Evolutionary conservation across 1,284 basidiomycete genomes (phyloP).

Genomic region (Rhodotorula sp.): DNA sequence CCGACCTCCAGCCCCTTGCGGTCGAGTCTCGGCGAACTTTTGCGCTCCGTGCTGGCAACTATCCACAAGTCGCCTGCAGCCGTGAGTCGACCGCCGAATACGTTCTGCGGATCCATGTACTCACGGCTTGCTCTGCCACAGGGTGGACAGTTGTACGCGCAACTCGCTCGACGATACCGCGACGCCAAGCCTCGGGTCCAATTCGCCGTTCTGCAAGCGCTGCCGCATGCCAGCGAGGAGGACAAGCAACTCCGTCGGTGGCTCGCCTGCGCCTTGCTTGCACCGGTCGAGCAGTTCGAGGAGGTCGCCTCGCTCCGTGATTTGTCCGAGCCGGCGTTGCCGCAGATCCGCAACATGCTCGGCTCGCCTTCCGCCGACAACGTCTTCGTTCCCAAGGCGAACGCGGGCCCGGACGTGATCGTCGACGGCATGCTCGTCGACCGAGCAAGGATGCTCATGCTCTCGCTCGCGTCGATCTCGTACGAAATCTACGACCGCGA

Average conservation of each 20-base stretch:
- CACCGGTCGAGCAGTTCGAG: neutral
- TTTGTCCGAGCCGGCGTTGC: neutral
- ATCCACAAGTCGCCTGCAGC: neutral
- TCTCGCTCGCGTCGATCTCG: conserved; percentile 17
- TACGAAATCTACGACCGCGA: conserved; percentile 1
- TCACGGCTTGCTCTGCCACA: neutral
- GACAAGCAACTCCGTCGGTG: conserved; percentile 20
- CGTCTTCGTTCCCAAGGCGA: neutral
- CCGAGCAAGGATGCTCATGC: conserved; percentile 11
- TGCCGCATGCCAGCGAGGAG: conserved; percentile 50
- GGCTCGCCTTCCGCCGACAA: neutral
- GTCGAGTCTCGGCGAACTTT: neutral
- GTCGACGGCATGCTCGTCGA: conserved; percentile 19
- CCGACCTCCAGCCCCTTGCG: neutral
- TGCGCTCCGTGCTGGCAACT: conserved; percentile 6
- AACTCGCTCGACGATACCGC: conserved; percentile 3
- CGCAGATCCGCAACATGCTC: conserved; percentile 14
- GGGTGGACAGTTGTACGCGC: conserved; percentile 4
- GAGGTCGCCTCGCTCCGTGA: neutral
- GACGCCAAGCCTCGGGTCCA: neutral
- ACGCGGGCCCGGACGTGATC: neutral
- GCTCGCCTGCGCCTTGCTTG: conserved; percentile 19
- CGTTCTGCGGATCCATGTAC: neutral
- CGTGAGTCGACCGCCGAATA: neutral
- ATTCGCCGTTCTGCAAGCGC: conserved; percentile 9